Base-by-base conservation (phyloP, 2,329 filamentous ascomycete species). In the Stachybotrys echinatus region DNA sequence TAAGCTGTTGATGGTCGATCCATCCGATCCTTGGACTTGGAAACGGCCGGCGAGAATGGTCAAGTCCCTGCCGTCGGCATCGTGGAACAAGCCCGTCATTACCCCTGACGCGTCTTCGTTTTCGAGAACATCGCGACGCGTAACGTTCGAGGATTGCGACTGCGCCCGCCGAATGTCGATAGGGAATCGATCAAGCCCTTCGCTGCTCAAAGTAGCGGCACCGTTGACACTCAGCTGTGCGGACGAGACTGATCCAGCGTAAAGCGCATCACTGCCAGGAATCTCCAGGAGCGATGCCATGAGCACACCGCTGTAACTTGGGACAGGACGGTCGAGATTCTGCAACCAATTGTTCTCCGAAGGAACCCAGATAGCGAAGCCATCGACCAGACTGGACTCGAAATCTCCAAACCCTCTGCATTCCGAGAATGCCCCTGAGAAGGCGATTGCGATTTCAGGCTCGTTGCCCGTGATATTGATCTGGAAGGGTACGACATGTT, bases 1-100 rank as follows among this genome's bases (percentile, higher is more conserved):
- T 17, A 99, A 73, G 60, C 96, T 97, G 56, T 90, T 77, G 52
- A 96, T 77, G 5, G 77, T 76, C 4, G 85, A 83, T 20, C 85
- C 88, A 57, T 92, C 81, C 7, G 78, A 79, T 14, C 80, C 81
- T 23, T 75, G 81, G 1, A 89, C 85, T 7, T 81, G 80, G 65
- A 99, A 99, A 60, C 91, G 89, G 1, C 94, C 94, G 45, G 85
- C 94, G 23, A 97, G 76, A 38, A 97, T 81, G 0, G 94, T 97
- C 50, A 95, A 77, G 66, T 96, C 96, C 55, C 82, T 79, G 51
- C 74, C 75, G 54, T 83, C 81, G 17, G 78, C 75, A 38, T 79
- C 80, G 65, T 95, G 90, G 63, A 95, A 96, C 2, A 84, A 71
- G 23, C 90, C 94, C 7, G 88, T 83, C 20, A 86, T 76, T n/a